Evolutionary conservation across 805 yeast genomes (phyloP), one percentile per base, ranked within the genome.

Genomic region (Lipomyces anomalus): DNA sequence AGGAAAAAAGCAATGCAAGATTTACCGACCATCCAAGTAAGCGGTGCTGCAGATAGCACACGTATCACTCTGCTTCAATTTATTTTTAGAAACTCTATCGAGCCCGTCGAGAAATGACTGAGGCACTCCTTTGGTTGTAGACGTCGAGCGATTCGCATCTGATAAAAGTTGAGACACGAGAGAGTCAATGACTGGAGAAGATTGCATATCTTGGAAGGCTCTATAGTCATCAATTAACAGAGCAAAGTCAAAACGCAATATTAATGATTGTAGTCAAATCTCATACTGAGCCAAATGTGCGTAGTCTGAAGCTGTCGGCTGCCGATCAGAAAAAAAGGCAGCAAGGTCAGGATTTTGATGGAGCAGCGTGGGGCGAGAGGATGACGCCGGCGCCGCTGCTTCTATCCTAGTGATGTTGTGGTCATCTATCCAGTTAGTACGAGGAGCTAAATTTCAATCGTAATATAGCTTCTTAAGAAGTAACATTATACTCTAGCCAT

Each of bases 31-130:
- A 28, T 79, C 82, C 3, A 74, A 67, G 57, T 78, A 89, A 47
- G 74, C 76, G 52, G 75, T 76, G 18, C 92, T 83, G 57, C 97
- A 89, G 33, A 89, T 89, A 1, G 96, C 82, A 62, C 97, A 89
- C 16, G 79, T 73, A 43, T 84, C 86, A 6, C 49, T 48, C n/a
- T 35, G 22, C 40, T 68, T 58, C 13, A 72, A 52, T 7, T 68
- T 67, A 46, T 65, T 68, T 28, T 71, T 67, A 1, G 76, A 67
- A 0, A 89, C 79, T 47, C 97, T 65, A 22, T 87, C 95, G 42
- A 89, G 69, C 0, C 82, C 69, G 59, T 88, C 97, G 4, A 90
- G 65, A 57, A 77, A 86, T 35, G 73, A 74, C 51, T 83, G 84
- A 7, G 79, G 67, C 3, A 86, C 84, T 0, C 92, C 90, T 22